phyloP scores from a whole-genome alignment of 1,139 yeast genomes.

The Saccharomycopsis hybrid region DNA sequence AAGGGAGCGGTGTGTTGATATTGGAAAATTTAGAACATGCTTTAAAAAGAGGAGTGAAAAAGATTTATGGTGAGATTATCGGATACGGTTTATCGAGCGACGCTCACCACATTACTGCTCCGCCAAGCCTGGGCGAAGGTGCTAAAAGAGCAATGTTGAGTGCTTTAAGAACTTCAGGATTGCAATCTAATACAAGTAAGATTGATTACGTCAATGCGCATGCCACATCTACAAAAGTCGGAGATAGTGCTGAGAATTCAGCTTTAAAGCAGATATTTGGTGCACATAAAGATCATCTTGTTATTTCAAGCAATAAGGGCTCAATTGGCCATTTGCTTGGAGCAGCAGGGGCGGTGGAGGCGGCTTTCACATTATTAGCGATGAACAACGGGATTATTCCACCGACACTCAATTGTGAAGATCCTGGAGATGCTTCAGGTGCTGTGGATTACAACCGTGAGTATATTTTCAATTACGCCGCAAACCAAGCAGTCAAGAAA shows the following conservation, averaged over 20 bases:
- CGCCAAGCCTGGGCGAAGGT: conserved; percentile 75
- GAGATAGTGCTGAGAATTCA: conserved; percentile 80
- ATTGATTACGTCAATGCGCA: conserved; percentile 89
- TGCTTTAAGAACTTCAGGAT: conserved; percentile 52
- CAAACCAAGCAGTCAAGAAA: conserved; percentile 34
- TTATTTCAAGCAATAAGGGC: conserved; percentile 82
- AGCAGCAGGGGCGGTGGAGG: conserved; percentile 94
- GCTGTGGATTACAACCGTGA: conserved; percentile 34
- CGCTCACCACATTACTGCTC: conserved; percentile 91
- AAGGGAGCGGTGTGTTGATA: conserved; percentile 81
- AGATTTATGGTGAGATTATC: conserved; percentile 70
- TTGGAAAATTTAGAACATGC: conserved; percentile 81
- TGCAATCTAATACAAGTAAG: conserved; percentile 29
- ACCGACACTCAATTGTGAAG: conserved; percentile 68
- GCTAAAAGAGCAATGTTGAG: conserved; percentile 76
- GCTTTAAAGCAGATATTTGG: conserved; percentile 59
- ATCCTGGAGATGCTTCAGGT: conserved; percentile 40
- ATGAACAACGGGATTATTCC: conserved; percentile 55
- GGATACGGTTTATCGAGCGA: conserved; percentile 94
- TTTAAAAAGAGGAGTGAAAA: conserved; percentile 46
- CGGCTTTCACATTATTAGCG: conserved; percentile 71
- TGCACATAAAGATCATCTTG: conserved; percentile 30
- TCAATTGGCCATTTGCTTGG: conserved; percentile 92
- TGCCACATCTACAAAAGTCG: conserved; percentile 88
- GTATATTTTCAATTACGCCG: conserved; percentile 58